Base-by-base conservation (phyloP, 1,284 basidiomycete species). In the Irpex sp. region DNA sequence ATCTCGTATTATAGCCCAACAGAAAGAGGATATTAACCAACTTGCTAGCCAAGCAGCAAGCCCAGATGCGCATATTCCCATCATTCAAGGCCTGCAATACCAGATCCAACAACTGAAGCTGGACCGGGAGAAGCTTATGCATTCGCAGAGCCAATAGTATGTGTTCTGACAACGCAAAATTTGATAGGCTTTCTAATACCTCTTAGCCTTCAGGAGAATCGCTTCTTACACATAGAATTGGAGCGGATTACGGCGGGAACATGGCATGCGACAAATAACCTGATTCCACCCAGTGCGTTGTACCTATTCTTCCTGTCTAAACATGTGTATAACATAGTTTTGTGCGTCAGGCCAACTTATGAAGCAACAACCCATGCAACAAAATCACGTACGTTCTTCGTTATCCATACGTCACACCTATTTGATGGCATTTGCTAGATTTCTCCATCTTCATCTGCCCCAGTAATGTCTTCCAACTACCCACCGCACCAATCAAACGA, bases 11-110 rank as follows among this genome's bases (percentile, higher is more conserved):
- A 64, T 69, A 11, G 58, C 62, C 9, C 57, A 61, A 59, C 69
- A 68, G 50, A 64, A 69, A 43, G 59, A 67, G 62, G 65, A 63
- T 35, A 53, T 70, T 39, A 50, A 60, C 4, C 33, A 62, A n/a
- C 57, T 66, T 31, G 51, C 49, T 5, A 36, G 51, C n/a, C 55
- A 47, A 7, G 26, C 11, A 5, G 7, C 21, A 35, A 49, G 11
- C 21, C 33, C 8, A 5, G 64, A 64, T 17, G 61, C 62, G 46
- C 53, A 58, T 54, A 62, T 39, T 49, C 57, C 60, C 17, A 21
- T 43, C n/a, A 53, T 58, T 8, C 51, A 55, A 8, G 63, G 69
- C 33, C 47, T 68, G 37, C 63, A 69, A 43, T 64, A 65, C 21
- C 50, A 54, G 17, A 36, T 69, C n/a, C 62, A 65, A 57, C 49